phyloP scores from a whole-genome alignment of 2,329 filamentous ascomycete genomes.

The Trichophyton equinum region DNA sequence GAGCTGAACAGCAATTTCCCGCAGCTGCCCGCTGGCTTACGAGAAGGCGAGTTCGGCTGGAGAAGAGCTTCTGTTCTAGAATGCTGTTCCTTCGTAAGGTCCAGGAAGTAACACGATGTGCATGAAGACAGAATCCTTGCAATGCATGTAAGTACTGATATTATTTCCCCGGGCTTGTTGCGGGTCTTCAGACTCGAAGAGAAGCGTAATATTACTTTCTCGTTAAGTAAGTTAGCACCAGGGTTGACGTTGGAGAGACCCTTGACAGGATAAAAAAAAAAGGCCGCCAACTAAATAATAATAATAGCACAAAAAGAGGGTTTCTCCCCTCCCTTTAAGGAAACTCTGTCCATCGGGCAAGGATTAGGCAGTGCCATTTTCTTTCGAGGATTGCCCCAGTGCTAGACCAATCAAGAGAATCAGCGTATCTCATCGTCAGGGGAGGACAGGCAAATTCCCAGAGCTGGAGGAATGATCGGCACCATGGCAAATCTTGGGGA shows the following conservation, averaged over 20 bases:
- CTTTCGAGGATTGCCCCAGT: background rate
- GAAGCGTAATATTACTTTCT: background rate
- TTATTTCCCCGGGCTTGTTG: background rate
- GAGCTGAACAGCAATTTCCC: background rate
- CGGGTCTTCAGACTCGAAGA: background rate
- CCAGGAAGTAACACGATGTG: background rate
- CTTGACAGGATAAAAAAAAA: background rate
- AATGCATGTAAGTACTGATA: background rate
- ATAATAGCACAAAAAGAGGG: background rate
- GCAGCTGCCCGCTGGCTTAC: background rate
- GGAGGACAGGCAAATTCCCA: background rate
- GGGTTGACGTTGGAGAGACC: background rate
- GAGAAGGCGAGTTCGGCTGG: background rate
- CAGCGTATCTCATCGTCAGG: background rate
- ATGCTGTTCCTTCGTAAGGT: background rate
- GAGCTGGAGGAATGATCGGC: background rate
- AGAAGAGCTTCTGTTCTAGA: conserved; percentile 1
- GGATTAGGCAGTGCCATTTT: background rate
- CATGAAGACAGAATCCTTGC: background rate
- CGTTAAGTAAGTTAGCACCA: background rate
- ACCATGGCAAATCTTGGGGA: background rate
- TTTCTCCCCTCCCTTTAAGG: background rate
- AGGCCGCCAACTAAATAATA: background rate
- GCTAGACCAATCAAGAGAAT: background rate
- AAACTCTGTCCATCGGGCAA: background rate